These are phyloP conservation scores for Phytophthora ramorum DNA, from an alignment of 352 stramenopile species.

Conservation along the genomic window DNA sequence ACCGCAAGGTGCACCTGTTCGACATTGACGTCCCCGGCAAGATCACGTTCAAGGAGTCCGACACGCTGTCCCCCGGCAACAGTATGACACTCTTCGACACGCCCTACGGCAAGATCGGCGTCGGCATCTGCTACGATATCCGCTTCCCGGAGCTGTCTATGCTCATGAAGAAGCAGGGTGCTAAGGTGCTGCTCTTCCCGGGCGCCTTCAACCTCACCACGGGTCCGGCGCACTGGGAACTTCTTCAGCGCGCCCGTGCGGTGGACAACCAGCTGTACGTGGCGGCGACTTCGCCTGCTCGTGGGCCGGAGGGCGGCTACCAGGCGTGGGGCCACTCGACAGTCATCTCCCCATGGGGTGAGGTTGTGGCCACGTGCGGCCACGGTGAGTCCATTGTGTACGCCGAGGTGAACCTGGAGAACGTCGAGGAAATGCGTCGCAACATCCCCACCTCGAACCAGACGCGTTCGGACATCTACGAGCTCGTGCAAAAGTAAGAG, in stretches of 20 bases:
- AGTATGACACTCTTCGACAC: conserved; percentile 88
- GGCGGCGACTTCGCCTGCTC: conserved; percentile 95
- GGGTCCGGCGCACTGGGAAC: conserved; percentile 98
- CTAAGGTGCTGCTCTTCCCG: conserved; percentile 88
- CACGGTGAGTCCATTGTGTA: conserved; percentile 95
- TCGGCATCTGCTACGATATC: conserved; percentile 99
- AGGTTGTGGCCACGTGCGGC: conserved; percentile 95
- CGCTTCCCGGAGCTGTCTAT: conserved; percentile 99
- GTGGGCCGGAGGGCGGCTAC: conserved; percentile 95
- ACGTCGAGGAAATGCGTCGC: conserved; percentile 94
- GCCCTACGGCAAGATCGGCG: conserved; percentile 93
- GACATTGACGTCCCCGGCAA: conserved; percentile 99
- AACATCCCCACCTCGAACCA: conserved; percentile 97
- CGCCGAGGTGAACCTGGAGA: conserved; percentile 95
- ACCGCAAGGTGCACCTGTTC: conserved; percentile 99
- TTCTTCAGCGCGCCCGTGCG: conserved; percentile 96
- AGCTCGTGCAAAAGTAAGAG: conserved; percentile 83
- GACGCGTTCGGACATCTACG: conserved; percentile 96
- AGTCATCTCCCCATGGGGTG: conserved; percentile 97
- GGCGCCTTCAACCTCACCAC: conserved; percentile 91
- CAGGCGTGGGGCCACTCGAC: conserved; percentile 99
- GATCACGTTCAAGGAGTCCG: conserved; percentile 99
- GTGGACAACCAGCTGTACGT: conserved; percentile 97
- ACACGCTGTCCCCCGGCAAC: conserved; percentile 97
- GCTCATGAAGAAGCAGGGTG: conserved; percentile 93